Evolutionary conservation across 2,329 filamentous ascomycete species (phyloP), one percentile per base, ranked within the genome.

Genomic region (Aureobasidium sp.): DNA sequence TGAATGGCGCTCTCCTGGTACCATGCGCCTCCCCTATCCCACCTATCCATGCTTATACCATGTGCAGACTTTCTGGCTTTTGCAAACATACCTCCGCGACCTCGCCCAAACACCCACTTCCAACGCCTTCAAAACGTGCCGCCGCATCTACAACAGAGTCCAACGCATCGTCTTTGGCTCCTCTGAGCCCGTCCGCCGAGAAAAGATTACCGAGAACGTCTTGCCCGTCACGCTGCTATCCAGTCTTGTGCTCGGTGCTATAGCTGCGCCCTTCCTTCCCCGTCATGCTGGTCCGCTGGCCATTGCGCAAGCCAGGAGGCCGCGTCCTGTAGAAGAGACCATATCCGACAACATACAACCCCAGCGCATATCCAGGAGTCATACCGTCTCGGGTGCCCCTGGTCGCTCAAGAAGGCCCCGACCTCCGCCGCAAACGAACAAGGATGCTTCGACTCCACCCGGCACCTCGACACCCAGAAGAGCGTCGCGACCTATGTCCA

Each of bases 21-120:
- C 27, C 41, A 4, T 21, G 44, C 55, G 25, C 42, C 55, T 39
- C 21, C 21, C 52, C 54, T 63, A 55, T 57, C 36, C n/a, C 10
- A 34, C 50, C 8, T 7, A 25, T 36, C 7, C 8, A 16, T 30
- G 57, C 59, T 45, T 49, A 47, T 65, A 57, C 70, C 36, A 15
- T 34, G 3, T 39, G 10, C 27, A 94, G 90, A 93, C 90, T 37
- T 94, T 94, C 75, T 94, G 90, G 90, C 82, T 94, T 55, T 91
- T 94, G 74, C 90, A 94, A 76, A 93, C 89, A 5, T 92, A 94
- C 71, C 83, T 94, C 34, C 87, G 90, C 78, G 90, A 94, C 72
- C 84, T 94, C 65, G 83, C 88, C 61, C 79, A 82, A 69, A 89
- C 88, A 63, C 90, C 90, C 2, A 87, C 88, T 71, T 87, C 88